Evolutionary conservation across 768 basidiomycete genomes (phyloP), one percentile per base, ranked within the genome.

Genomic region (Russula foetens): DNA sequence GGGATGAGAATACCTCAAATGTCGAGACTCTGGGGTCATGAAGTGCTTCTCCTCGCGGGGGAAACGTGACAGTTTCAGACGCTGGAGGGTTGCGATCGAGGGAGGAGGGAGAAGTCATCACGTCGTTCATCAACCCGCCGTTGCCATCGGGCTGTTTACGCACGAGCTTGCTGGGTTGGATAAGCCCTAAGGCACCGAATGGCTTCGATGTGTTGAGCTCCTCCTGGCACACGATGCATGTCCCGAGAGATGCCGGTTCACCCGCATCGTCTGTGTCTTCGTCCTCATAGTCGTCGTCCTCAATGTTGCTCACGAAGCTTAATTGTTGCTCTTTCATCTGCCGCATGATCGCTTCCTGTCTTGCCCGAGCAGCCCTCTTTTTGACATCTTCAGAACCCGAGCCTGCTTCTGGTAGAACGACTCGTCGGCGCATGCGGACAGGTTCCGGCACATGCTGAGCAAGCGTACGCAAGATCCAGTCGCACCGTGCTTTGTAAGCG

Each of bases 211-310:
- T 69, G 65, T 84, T 88, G 53, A 98, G 81, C 62, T 94, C 91
- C 69, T 98, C 97, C 70, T 98, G 97, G 67, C 97, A 99, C 11
- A 98, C 94, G 63, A 99, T 98, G 70, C 97, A 99, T n/a, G 87
- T 88, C 2, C 96, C 96, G 61, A 85, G 87, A 14, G 86, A 86
- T 2, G 80, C 70, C 23, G 78, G 69, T 49, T 78, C 75, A 19
- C 79, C 79, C 1, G 72, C 74, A 8, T 78, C 74, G 39, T 75
- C 76, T 5, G 77, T 76, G 7, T 82, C 80, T 1, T 82, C 82
- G 6, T 90, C 90, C 7, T 86, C 86, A 19, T 84, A 84, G 35
- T 88, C 88, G 24, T 83, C 81, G 28, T 80, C 81, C 53, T 90
- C 88, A 59, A 90, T 86, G 65, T 86, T 88, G 69, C 83, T 79